A percentile compares a stretch with the other conserved stretches of the same genome.
Evolutionary conservation across 2,329 filamentous ascomycete genomes (phyloP).

Genomic region (Clonostachys rosea): DNA sequence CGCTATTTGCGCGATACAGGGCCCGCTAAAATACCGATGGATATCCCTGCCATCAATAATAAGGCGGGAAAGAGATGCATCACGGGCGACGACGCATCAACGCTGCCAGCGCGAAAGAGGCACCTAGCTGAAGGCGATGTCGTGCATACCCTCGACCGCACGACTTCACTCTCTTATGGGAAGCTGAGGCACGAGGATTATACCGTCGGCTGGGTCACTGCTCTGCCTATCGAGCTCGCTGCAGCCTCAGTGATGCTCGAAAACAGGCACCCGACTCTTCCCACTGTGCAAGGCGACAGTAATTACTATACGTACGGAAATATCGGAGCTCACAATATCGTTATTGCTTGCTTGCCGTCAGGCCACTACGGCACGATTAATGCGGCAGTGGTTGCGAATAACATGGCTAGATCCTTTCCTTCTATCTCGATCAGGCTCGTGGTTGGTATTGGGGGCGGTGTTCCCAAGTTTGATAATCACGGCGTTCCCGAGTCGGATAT

Average conservation of each 20-base stretch:
- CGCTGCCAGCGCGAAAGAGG: too few species aligned
- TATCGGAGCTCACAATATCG: constrained; percentile 15
- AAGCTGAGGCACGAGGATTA: constrained; percentile 6
- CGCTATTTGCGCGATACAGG: too few species aligned
- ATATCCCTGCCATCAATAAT: too few species aligned
- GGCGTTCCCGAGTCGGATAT: constrained; percentile 4
- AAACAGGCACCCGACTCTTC: constrained; percentile 6
- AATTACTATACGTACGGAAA: constrained; percentile 17
- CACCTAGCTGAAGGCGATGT: too few species aligned
- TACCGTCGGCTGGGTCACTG: constrained; percentile 17
- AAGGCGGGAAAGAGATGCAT: too few species aligned
- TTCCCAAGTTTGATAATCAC: background rate
- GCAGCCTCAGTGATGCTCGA: constrained; percentile 16
- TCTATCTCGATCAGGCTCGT: constrained; percentile 1
- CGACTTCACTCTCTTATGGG: too few species aligned
- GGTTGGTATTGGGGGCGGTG: background rate
- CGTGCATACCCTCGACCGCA: too few species aligned
- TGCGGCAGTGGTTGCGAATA: constrained; percentile 5
- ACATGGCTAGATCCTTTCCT: background rate
- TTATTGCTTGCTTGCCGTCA: constrained; percentile 17
- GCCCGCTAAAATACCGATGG: too few species aligned
- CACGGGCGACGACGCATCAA: too few species aligned
- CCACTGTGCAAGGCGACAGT: constrained; percentile 4
- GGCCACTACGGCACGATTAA: constrained; percentile 8
- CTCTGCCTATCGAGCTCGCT: constrained; percentile 12